Percentiles rank a stretch among this genome's conserved stretches.
Conservation (phyloP, 2,329 filamentous ascomycete genomes). For the Alternaria burnsii region DNA sequence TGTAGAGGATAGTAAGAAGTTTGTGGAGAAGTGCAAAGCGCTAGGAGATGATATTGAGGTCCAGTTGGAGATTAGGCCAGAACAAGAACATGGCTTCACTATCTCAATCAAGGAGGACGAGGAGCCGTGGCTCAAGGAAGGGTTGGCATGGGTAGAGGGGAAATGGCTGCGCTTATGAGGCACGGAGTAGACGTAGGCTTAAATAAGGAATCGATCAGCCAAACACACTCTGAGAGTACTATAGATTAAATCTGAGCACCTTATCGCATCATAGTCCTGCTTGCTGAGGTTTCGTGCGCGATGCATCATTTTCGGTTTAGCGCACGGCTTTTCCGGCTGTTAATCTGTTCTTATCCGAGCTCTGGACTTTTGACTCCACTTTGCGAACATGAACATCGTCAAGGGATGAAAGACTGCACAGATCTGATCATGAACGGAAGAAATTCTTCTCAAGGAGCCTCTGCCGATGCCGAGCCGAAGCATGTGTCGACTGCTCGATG, state of each 20-base stretch:
- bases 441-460: not conserved
- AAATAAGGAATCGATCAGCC: not conserved
- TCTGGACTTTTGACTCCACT: slow-evolving; percentile 11
- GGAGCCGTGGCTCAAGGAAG: slow-evolving; percentile 41
- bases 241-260: not conserved
- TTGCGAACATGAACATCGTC: slow-evolving; percentile 7
- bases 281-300: not conserved
- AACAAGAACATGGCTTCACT: slow-evolving; percentile 47
- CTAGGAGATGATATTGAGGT: slow-evolving; percentile 26
- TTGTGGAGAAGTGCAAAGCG: slow-evolving; percentile 34
- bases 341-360: slow-evolving; percentile 14
- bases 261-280: not conserved
- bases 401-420: not conserved
- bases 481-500: slow-evolving; percentile 18
- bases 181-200: not conserved
- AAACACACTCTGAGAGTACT: not conserved
- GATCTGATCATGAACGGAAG: slow-evolving; percentile 4
- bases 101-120: slow-evolving; percentile 34
- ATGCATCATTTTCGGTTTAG: slow-evolving; percentile 11
- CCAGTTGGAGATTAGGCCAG: slow-evolving; percentile 26
- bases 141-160: slow-evolving; percentile 36
- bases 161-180: slow-evolving; percentile 29
- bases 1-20: slow-evolving; percentile 35
- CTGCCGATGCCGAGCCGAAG: slow-evolving; percentile 2
- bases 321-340: slow-evolving; percentile 17